phyloP scores from a whole-genome alignment of 192 early-diverging fungal species.

The Phycomyces blakesleeanus region DNA sequence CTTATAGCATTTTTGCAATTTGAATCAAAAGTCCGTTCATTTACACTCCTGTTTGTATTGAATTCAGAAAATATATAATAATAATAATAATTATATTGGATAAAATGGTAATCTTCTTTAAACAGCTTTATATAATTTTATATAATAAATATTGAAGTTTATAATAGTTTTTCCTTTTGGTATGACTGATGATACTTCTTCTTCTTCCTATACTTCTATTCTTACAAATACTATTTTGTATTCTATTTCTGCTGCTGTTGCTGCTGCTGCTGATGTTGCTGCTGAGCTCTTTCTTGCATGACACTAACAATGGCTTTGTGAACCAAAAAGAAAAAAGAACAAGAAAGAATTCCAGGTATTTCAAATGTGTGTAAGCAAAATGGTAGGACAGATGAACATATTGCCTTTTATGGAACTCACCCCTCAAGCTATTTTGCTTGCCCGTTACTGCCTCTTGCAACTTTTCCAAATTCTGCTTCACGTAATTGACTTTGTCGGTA shows the following conservation, averaged over 20 bases:
- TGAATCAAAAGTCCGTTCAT: background rate
- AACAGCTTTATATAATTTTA: no score
- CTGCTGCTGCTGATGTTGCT: conserved; percentile 32
- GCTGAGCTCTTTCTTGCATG: conserved; percentile 53
- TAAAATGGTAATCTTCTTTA: no score
- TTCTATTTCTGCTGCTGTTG: conserved; percentile 17
- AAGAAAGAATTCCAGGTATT: background rate
- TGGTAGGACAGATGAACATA: background rate
- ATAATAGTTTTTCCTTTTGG: no score
- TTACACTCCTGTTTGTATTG: no score
- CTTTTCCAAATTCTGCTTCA: conserved; percentile 76
- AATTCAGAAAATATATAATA: background rate
- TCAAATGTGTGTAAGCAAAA: background rate
- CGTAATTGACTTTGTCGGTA: conserved; percentile 74
- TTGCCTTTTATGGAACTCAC: conserved; percentile 27
- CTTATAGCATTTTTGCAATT: background rate
- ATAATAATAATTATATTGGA: background rate
- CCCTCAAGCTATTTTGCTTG: conserved; percentile 69
- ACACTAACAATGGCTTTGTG: conserved; percentile 51
- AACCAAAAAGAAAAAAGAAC: background rate
- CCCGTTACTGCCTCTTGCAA: conserved; percentile 78
- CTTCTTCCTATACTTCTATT: background rate
- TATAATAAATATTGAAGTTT: background rate
- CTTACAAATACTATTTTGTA: background rate
- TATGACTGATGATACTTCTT: no score